Base-by-base conservation (phyloP, 352 stramenopile genomes). In the Phytophthora pisi region DNA sequence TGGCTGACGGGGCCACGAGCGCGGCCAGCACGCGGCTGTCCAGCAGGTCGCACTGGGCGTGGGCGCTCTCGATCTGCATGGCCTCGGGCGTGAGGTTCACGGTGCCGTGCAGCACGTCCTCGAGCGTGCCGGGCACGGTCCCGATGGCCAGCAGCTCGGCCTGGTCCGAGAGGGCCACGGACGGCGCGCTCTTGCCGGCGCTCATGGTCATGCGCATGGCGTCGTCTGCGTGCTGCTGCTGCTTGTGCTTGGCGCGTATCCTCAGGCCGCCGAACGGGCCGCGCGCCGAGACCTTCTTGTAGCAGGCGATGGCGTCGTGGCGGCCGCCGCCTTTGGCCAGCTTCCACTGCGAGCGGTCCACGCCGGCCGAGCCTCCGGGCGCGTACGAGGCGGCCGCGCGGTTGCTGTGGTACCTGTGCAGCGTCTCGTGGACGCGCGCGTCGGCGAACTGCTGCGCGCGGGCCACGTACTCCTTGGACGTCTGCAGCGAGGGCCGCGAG, bases 31-130 rank as follows among this genome's bases (percentile, higher is more conserved):
- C 70, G 50, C 80, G 80, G 20, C 68, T 78, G 74, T 89, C 80
- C 31, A 85, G 67, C 49, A 89, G 70, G 59, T 86, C 80, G 50
- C 75, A 45, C 38, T 81, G 70, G 15, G 74, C 72, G 42, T 81
- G 62, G 15, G 70, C 71, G 61, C 74, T 84, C 71, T 86, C 75
- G 36, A 89, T 79, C 60, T 82, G 78, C 80, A 89, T 89, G 54
- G 80, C 69, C 57, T 86, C 80, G 38, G 78, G 74, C 47, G 80
- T 85, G 61, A 85, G 68, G 64, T 86, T 89, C 15, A 89, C 74
- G 7, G 75, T 68, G 46, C 80, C 80, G 49, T 89, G 74, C 15
- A 89, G 72, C 26, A 86, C 65, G 56, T 89, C 80, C 42, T 86
- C 80, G 0, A 89, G 59, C 0, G 63, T 60, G 26, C 78, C 78